A percentile compares a stretch with the other conserved stretches of the same genome.
phyloP scores from a whole-genome alignment of 139 green algal genomes.

The Edaphochlamys debaryana region DNA sequence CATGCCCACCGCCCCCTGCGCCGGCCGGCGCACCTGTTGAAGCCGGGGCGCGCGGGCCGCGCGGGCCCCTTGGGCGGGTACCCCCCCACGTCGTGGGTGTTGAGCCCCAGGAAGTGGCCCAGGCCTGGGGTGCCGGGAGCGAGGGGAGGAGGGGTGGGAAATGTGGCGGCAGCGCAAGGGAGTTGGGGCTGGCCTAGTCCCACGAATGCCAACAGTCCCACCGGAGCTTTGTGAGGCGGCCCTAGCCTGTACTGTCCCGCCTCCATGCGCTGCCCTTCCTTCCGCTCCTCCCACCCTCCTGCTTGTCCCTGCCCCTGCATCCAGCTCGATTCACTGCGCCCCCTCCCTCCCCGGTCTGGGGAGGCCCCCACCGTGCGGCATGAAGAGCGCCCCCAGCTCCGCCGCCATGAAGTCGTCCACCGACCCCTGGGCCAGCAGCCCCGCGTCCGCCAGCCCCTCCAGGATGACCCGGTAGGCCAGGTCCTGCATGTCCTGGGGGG shows the following conservation, averaged over 20 bases:
- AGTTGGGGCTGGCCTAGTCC: too few relatives aligned
- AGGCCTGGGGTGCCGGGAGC: conserved; percentile 61
- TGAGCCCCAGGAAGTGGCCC: conserved; percentile 90
- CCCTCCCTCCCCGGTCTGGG: too few relatives aligned
- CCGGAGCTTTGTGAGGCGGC: too few relatives aligned
- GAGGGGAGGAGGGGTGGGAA: not conserved
- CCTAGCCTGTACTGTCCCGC: too few relatives aligned
- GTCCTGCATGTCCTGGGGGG: conserved; percentile 71
- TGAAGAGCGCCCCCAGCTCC: conserved; percentile 88
- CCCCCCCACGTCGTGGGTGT: conserved; percentile 95
- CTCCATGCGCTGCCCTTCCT: too few relatives aligned
- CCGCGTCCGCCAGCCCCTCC: conserved; percentile 61
- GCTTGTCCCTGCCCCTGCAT: too few relatives aligned
- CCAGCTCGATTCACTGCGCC: too few relatives aligned
- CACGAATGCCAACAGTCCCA: too few relatives aligned
- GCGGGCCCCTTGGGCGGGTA: conserved; percentile 60
- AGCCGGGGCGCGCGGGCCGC: conserved; percentile 58
- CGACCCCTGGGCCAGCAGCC: conserved; percentile 63
- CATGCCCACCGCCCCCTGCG: too few relatives aligned
- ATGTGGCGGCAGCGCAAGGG: not conserved
- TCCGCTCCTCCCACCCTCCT: too few relatives aligned
- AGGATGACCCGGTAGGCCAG: conserved; percentile 86
- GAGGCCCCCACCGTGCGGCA: conserved; percentile 84
- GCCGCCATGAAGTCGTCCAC: conserved; percentile 80
- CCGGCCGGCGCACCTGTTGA: too few relatives aligned